Evolutionary conservation across 805 yeast genomes (phyloP).

Genomic region (Saccharomycopsis sp.): DNA sequence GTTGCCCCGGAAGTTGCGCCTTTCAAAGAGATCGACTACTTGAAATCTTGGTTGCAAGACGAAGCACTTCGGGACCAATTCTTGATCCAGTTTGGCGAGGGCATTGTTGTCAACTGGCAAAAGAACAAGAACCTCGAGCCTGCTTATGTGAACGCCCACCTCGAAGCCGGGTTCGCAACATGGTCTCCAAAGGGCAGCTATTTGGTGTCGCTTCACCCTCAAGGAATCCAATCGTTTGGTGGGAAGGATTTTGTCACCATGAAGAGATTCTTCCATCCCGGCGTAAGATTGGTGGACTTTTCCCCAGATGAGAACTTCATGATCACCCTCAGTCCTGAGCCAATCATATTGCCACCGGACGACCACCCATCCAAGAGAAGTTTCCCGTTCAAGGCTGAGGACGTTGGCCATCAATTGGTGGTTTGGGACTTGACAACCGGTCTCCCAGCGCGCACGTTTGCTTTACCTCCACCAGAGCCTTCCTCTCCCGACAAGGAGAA

Average conservation of each 20-base stretch:
- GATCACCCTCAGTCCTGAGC: constrained; percentile 83
- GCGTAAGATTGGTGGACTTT: constrained; percentile 81
- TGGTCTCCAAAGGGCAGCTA: constrained; percentile 93
- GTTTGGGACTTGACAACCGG: constrained; percentile 88
- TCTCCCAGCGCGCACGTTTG: constrained; percentile 80
- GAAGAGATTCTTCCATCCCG: constrained; percentile 76
- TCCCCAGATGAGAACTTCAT: constrained; percentile 87
- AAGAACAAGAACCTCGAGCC: constrained; percentile 58
- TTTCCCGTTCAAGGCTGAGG: constrained; percentile 78
- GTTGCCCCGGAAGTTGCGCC: constrained; percentile 72
- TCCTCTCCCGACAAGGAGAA: constrained; percentile 42
- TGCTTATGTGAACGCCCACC: constrained; percentile 67
- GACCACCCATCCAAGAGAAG: constrained; percentile 53
- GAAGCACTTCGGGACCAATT: constrained; percentile 85
- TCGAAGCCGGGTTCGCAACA: constrained; percentile 81
- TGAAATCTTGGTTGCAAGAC: constrained; percentile 89
- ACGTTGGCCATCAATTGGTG: constrained; percentile 87
- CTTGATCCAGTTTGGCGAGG: constrained; percentile 67
- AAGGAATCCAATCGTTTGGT: constrained; percentile 96
- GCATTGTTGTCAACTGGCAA: constrained; percentile 83
- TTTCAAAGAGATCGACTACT: constrained; percentile 67
- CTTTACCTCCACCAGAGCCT: constrained; percentile 69
- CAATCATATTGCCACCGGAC: constrained; percentile 63
- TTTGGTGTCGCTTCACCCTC: constrained; percentile 79
- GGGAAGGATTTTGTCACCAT: constrained; percentile 69